Evolutionary conservation across 164 flowering plant genomes (phyloP).

Genomic region (Aristolochia fimbriata): DNA sequence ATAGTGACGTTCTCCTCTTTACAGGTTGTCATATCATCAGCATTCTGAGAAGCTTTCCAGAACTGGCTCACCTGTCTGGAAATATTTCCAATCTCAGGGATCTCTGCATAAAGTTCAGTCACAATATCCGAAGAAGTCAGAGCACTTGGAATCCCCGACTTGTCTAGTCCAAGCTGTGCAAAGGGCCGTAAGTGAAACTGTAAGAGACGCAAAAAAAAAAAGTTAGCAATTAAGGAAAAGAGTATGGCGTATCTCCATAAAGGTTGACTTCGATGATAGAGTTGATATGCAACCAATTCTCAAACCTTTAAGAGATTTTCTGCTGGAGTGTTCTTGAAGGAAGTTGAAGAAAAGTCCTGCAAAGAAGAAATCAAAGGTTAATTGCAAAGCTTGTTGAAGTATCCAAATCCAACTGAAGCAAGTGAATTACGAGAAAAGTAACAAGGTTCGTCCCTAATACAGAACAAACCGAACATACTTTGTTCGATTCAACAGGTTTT

Average conservation of each 20-base stretch:
- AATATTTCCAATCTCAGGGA: conserved; percentile 72
- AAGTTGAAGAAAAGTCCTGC: conserved; percentile 31
- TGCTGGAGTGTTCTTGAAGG: conserved; percentile 37
- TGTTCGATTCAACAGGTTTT: too few species aligned
- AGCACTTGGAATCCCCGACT: conserved; percentile 43
- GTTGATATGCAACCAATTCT: neutral
- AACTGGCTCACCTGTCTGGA: conserved; percentile 37
- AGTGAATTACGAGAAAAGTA: too few species aligned
- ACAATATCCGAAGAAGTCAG: conserved; percentile 28
- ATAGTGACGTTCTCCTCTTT: conserved; percentile 14
- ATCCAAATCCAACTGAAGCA: too few species aligned
- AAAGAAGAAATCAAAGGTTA: conserved; percentile 15
- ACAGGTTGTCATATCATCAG: conserved; percentile 4
- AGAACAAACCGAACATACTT: too few species aligned
- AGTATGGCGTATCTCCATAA: too few species aligned
- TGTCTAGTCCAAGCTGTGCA: conserved; percentile 74
- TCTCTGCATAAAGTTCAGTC: conserved; percentile 52
- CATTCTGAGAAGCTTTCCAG: conserved; percentile 28
- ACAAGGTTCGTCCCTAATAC: too few species aligned
- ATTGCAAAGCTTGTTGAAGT: neutral
- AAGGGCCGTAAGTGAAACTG: conserved; percentile 93
- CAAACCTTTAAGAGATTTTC: conserved; percentile 95
- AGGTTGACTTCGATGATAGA: neutral
- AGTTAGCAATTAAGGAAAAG: too few species aligned
- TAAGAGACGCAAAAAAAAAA: neutral